phyloP scores from a whole-genome alignment of 192 early-diverging fungal species.

The Coemansia sp. region DNA sequence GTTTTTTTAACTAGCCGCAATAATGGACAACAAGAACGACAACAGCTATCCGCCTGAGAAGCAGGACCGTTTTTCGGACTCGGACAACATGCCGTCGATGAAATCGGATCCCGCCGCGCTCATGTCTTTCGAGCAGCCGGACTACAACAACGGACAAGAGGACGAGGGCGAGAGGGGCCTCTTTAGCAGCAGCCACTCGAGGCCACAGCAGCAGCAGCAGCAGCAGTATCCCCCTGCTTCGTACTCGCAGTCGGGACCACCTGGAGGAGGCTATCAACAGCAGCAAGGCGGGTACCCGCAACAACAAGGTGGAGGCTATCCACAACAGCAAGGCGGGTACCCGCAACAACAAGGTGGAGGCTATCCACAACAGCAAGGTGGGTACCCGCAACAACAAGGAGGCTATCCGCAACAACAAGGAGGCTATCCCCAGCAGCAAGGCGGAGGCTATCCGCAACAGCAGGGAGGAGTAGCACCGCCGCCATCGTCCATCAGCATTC shows the following conservation, averaged over 20 bases:
- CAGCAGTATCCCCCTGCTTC: not conserved
- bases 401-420: too few relatives aligned
- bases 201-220: not conserved
- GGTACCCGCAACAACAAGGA: not conserved
- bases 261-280: not conserved
- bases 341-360: not conserved
- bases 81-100: too few relatives aligned
- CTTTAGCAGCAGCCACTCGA: not conserved
- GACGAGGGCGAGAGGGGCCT: not conserved
- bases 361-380: not conserved
- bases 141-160: not conserved
- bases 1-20: too few relatives aligned
- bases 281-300: not conserved
- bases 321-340: not conserved
- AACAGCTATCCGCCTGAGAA: too few relatives aligned
- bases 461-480: not conserved
- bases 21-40: too few relatives aligned
- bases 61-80: too few relatives aligned
- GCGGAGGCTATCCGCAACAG: not conserved
- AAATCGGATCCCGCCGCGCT: too few relatives aligned
- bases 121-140: too few relatives aligned
- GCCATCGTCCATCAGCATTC: constrained; percentile 9
- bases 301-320: not conserved
- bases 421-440: too few relatives aligned
- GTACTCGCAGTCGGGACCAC: not conserved